Evolutionary conservation across 1,284 basidiomycete species (phyloP), one percentile per base, ranked within the genome.

Genomic region (Boletellus dicymbophilus): DNA sequence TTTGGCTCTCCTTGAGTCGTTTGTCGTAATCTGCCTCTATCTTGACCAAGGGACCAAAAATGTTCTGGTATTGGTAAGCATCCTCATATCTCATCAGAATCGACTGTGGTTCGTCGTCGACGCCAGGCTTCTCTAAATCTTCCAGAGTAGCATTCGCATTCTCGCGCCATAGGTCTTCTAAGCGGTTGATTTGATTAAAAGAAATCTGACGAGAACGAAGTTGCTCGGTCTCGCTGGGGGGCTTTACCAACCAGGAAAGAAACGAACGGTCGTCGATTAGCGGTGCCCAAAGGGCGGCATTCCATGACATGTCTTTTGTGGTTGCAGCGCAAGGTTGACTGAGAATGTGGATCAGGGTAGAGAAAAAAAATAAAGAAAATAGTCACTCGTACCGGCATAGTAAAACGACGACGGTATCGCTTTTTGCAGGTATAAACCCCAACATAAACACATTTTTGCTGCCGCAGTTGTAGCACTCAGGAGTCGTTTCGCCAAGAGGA

Each of bases 21-120:
- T 97, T 96, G 70, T 99, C 97, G 65, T 98, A 99, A 73, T 99
- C 97, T 7, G 97, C 97, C 68, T 99, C 97, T 61, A 99, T 98
- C 76, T 99, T 99, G 68, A 99, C 96, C 36, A 99, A 81, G 9
- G 96, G 96, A 2, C 96, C 96, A 64, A 98, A 96, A 52, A 99
- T 98, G 67, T 98, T 98, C 72, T 98, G 96, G 68, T 99, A 99
- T 68, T 99, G 96, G 67, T 98, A 98, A 33, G 97, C 96, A 67
- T 99, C 97, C 68, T 99, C 96, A 70, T 99, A 99, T 28, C 86
- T 86, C 37, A 93, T 72, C 26, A 97, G 68, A 56, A 99, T 93
- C 2, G 90, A 84, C 67, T 96, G 93, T 15, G 96, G 95, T 65
- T 98, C 96, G 67, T 98, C 95, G 63, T 98, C 95, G 0, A 95